Percentiles rank a stretch among this genome's conserved stretches.
phyloP scores from a whole-genome alignment of 768 basidiomycete species.

The Termitomyces sp. region DNA sequence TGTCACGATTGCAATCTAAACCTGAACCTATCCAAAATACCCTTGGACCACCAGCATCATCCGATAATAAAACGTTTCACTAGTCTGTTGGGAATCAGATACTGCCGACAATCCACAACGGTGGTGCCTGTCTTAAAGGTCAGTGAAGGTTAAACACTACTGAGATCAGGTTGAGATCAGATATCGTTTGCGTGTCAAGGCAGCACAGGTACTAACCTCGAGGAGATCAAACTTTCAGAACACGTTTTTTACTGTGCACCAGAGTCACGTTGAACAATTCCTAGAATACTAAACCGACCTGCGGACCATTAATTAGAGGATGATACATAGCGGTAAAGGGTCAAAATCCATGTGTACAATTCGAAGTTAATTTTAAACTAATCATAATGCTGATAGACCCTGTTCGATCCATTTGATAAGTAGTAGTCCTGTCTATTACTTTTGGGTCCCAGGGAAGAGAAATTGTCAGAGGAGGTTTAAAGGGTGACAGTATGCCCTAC shows the following conservation, averaged over 20 bases:
- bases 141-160: not conserved
- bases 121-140: not conserved
- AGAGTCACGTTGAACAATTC: not conserved
- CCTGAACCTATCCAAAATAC: not conserved
- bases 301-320: constrained; percentile 1
- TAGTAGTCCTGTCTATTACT: not conserved
- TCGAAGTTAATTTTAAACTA: not conserved
- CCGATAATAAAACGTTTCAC: not conserved
- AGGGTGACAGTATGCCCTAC: constrained; percentile 4
- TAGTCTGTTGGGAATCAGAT: not conserved
- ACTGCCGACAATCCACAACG: not conserved
- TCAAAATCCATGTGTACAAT: not conserved
- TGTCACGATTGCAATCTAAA: too few species aligned
- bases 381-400: not conserved
- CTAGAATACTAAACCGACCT: not conserved
- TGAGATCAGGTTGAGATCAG: not conserved
- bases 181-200: not conserved
- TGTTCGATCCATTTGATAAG: not conserved
- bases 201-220: not conserved
- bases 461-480: not conserved
- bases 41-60: not conserved
- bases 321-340: not conserved
- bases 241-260: not conserved
- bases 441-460: not conserved
- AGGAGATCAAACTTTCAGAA: not conserved